Conservation (phyloP, 75 land plant genomes). For the Pinus tabuliformis region DNA sequence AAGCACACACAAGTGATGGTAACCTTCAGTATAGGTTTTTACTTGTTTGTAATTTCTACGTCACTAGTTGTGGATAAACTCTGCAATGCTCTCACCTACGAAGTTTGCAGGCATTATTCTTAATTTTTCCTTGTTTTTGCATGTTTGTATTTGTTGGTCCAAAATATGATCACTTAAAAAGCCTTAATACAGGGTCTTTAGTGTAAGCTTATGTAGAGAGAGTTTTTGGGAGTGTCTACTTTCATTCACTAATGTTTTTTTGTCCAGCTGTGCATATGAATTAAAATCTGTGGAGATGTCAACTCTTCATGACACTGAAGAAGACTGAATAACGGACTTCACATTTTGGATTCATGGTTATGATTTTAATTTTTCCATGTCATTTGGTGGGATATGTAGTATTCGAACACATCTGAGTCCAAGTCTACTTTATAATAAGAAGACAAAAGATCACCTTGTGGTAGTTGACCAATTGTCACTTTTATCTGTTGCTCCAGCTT, state of each 20-base stretch:
- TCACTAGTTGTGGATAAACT: not conserved
- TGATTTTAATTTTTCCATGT: too few species aligned
- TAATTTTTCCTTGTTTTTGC: not conserved
- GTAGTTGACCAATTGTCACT: not conserved
- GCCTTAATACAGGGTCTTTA: not conserved
- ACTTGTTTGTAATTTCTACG: not conserved
- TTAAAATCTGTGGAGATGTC: not conserved
- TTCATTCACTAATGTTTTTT: not conserved
- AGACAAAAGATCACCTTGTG: too few species aligned
- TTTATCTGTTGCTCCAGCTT: too few species aligned
- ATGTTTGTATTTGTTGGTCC: not conserved
- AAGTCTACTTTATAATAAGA: too few species aligned
- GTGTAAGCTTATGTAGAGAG: not conserved
- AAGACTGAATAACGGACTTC: slow-evolving; percentile 14
- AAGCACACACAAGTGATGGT: not conserved
- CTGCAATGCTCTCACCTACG: not conserved
- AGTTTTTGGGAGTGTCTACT: not conserved
- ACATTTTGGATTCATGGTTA: slow-evolving; percentile 15
- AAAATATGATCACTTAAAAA: not conserved
- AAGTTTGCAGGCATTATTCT: not conserved
- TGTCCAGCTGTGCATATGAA: not conserved
- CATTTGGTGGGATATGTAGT: too few species aligned
- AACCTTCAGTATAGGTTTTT: not conserved
- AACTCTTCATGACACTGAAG: not conserved
- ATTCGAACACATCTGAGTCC: not conserved